Percentiles rank a stretch among this genome's conserved stretches.
Conservation (phyloP, 2,329 filamentous ascomycete genomes). For the Aspergillus glaucus region DNA sequence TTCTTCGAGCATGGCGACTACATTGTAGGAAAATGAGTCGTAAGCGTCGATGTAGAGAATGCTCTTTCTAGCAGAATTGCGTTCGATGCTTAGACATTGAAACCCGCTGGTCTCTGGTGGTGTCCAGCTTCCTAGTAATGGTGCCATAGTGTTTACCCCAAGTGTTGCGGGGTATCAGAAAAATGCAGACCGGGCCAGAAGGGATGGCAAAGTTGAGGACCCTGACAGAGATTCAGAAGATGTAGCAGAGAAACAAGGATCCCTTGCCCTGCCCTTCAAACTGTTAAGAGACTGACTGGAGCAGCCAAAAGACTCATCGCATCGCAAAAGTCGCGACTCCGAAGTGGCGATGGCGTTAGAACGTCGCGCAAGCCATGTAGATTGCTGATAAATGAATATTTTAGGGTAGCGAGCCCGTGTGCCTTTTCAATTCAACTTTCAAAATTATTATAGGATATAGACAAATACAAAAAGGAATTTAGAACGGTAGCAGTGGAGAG, state of each 20-base stretch:
- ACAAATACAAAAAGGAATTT: no score
- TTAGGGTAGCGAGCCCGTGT: no score
- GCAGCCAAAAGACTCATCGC: neutral
- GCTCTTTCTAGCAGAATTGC: conserved; percentile 13
- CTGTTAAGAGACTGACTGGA: neutral
- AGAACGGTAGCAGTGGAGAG: no score
- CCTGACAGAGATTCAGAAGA: no score
- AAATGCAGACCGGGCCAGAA: neutral
- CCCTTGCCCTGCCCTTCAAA: neutral
- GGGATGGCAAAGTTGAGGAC: neutral
- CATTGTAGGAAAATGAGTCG: conserved; percentile 96
- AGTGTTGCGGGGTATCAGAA: neutral
- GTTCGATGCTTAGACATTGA: neutral
- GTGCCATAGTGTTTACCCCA: conserved; percentile 17
- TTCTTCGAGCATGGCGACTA: conserved; percentile 71
- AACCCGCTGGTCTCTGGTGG: conserved; percentile 3
- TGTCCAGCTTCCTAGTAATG: conserved; percentile 24
- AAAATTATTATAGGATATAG: no score
- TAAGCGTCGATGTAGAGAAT: conserved; percentile 93
- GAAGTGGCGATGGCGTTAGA: neutral
- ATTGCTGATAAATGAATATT: no score
- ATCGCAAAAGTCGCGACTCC: neutral
- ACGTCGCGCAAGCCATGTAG: no score
- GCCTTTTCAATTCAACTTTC: no score
- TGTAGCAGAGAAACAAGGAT: neutral